Evolutionary conservation across 306 rosid species (phyloP).

Genomic region (Vicia sativa): DNA sequence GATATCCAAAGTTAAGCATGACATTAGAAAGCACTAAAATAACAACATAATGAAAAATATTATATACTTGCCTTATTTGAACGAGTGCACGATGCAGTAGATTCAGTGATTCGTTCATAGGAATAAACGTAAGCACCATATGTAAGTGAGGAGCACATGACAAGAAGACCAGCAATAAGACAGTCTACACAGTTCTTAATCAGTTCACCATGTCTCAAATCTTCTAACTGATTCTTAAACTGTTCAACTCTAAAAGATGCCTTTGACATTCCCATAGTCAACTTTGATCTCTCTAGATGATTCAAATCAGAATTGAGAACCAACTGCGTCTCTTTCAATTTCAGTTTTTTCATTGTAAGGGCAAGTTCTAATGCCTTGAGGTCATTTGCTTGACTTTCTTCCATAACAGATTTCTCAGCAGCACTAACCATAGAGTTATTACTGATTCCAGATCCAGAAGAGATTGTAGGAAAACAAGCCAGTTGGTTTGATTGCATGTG

Average conservation of each 20-base stretch:
- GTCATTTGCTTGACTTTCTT: conserved; percentile 71
- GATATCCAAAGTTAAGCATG: not conserved
- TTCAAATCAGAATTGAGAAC: conserved; percentile 55
- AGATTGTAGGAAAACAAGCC: conserved; percentile 42
- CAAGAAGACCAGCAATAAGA: conserved; percentile 76
- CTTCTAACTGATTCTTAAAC: conserved; percentile 81
- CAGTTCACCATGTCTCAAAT: conserved; percentile 65
- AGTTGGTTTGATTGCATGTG: conserved; percentile 49
- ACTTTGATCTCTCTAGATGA: conserved; percentile 65
- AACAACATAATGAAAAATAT: conserved; percentile 1
- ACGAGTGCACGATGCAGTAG: conserved; percentile 68
- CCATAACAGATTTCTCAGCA: conserved; percentile 56
- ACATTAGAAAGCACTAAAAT: conserved; percentile 3
- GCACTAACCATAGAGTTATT: conserved; percentile 37
- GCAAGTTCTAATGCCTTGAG: conserved; percentile 67
- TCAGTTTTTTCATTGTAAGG: conserved; percentile 55
- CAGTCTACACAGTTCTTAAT: conserved; percentile 69
- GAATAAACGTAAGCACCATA: conserved; percentile 75
- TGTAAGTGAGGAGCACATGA: conserved; percentile 62
- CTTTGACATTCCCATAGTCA: conserved; percentile 72
- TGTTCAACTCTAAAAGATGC: conserved; percentile 67
- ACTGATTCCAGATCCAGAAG: conserved; percentile 39
- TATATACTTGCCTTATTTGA: conserved; percentile 59
- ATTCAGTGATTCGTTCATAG: conserved; percentile 61
- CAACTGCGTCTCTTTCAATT: conserved; percentile 58